Evolutionary conservation across 345 rosid species (phyloP), one percentile per base, ranked within the genome.

Genomic region (Eucalyptus curtisii): DNA sequence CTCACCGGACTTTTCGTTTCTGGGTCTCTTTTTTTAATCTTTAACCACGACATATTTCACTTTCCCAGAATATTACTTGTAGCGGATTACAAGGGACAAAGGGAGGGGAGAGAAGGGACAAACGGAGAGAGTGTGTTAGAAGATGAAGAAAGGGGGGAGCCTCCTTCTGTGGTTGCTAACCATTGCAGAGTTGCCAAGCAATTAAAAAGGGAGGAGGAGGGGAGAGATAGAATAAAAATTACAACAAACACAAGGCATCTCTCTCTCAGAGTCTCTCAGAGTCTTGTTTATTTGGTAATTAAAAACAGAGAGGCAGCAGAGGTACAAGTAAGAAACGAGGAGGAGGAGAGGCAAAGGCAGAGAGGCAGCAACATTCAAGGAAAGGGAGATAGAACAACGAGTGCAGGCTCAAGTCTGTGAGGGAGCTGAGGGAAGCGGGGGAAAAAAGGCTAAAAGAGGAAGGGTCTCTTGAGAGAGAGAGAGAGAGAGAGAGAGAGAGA

Each of bases 401-500:
- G 84, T 76, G 47, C 84, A 76, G 47, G 24, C 47, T 40, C 47
- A 20, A 19, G 84, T 19, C 84, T 76, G 25, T 71, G 47, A 37
- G 82, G 82, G 8, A 76, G 47, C 47, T 86, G 87, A 86, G 45
- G 40, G 86, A 59, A 49, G 86, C 82, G 85, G 92, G 87, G 91
- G 87, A 59, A 57, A 87, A 92, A 89, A 86, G 92, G 90, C 71
- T 7, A 53, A 57, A 53, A 84, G 79, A 90, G 85, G 87, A 57
- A 49, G 64, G 84, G 49, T 31, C 81, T 87, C 52, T 31, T 31
- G 84, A 40, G 37, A 85, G 87, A 42, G 87, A 86, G 87, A 76
- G 71, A 80, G 89, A 86, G 47, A 87, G 87, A 89, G 81, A 88
- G 88, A 90, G 89, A 86, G 88, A 88, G 88, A 87, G 87, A 92